These are phyloP conservation scores for Schizophyllum amplum DNA, from an alignment of 1,284 basidiomycete species.

Conservation along the genomic window DNA sequence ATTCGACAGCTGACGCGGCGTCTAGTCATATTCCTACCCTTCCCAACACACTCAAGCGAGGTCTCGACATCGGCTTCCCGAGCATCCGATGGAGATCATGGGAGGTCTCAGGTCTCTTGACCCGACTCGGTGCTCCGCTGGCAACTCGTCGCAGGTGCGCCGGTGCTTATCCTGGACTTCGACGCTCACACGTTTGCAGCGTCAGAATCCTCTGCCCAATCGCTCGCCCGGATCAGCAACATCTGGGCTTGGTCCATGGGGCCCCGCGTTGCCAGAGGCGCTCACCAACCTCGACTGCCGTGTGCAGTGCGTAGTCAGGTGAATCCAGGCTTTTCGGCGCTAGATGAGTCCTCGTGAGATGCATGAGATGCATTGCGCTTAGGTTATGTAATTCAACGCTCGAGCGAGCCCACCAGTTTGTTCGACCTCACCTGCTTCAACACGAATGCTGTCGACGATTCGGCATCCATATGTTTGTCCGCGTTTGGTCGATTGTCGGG, in stretches of 20 bases:
- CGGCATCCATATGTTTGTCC: no score
- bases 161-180: neutral
- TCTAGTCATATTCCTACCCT: neutral
- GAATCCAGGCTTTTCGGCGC: neutral
- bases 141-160: neutral
- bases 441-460: no score
- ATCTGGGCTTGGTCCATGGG: neutral
- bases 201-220: neutral
- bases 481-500: no score
- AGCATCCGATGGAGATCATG: no score
- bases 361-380: no score
- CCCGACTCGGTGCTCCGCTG: no score
- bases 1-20: neutral
- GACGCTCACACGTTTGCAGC: neutral
- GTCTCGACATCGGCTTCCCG: neutral
- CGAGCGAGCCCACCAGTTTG: no score
- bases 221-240: neutral
- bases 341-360: no score
- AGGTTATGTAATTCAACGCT: no score
- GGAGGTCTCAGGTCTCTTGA: no score
- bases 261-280: neutral
- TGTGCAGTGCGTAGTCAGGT: neutral
- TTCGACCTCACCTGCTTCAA: no score
- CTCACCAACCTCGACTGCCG: neutral
- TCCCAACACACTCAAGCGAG: neutral